phyloP scores from a whole-genome alignment of 2,329 filamentous ascomycete species.

The Trichoderma asperellum region DNA sequence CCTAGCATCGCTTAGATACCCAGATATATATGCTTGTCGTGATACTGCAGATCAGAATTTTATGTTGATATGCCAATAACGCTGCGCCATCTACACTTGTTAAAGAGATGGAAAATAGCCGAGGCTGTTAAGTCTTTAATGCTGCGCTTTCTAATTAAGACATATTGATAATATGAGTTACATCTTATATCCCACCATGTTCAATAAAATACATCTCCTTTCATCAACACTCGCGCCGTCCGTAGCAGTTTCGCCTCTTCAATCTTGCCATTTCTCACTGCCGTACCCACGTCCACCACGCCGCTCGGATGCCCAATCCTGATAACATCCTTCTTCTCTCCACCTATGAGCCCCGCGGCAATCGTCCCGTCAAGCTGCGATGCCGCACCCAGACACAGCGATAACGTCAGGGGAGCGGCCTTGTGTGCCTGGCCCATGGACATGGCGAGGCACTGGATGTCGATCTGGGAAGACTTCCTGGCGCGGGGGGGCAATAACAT shows the following conservation, averaged over 20 bases:
- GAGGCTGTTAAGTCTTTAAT: not conserved
- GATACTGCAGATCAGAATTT: not conserved
- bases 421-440: conserved; percentile 61
- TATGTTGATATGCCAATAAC: not conserved
- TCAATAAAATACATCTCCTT: conserved; percentile 52
- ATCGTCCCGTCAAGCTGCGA: conserved; percentile 51
- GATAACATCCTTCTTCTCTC: conserved; percentile 37
- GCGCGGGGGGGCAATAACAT: conserved; percentile 46
- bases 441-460: conserved; percentile 53
- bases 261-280: conserved; percentile 45
- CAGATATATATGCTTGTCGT: not conserved
- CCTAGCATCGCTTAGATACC: not conserved
- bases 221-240: conserved; percentile 55
- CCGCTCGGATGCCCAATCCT: conserved; percentile 54
- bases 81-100: not conserved
- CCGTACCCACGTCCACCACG: conserved; percentile 51
- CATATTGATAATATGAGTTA: not conserved
- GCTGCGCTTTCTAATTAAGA: not conserved
- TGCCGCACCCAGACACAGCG: conserved; percentile 55
- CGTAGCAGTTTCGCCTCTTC: conserved; percentile 51
- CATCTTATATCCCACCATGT: not conserved
- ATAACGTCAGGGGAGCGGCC: conserved; percentile 60
- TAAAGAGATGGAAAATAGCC: not conserved
- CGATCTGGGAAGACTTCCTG: conserved; percentile 35
- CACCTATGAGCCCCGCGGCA: conserved; percentile 40